These are phyloP conservation scores for Barnettozyma vustinii DNA, from an alignment of 805 yeast species.

Conservation along the genomic window DNA sequence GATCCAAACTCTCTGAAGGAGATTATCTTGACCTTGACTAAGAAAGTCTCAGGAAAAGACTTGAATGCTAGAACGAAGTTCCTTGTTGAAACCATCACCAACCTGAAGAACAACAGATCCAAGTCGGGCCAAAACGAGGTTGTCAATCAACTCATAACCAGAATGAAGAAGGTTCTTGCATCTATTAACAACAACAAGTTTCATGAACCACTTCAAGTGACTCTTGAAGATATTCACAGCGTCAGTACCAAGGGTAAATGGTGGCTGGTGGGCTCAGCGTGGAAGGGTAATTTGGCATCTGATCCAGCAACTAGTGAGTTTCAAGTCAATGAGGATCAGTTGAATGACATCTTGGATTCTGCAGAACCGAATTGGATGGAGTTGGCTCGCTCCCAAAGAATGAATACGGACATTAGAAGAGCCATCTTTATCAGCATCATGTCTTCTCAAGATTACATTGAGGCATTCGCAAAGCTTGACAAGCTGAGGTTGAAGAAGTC, in stretches of 20 bases:
- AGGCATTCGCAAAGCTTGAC: slow-evolving; percentile 77
- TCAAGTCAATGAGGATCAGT: slow-evolving; percentile 15
- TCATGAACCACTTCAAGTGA: slow-evolving; percentile 78
- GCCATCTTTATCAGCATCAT: slow-evolving; percentile 91
- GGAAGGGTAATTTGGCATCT: slow-evolving; percentile 61
- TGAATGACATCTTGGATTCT: slow-evolving; percentile 15
- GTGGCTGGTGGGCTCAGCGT: slow-evolving; percentile 99
- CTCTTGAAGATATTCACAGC: slow-evolving; percentile 73
- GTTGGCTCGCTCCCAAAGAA: slow-evolving; percentile 77
- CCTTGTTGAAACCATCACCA: slow-evolving; percentile 77
- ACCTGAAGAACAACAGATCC: slow-evolving; percentile 80
- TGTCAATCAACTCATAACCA: slow-evolving; percentile 44
- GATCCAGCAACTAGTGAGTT: slow-evolving; percentile 16
- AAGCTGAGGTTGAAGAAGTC: slow-evolving; percentile 70
- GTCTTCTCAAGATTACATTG: slow-evolving; percentile 91
- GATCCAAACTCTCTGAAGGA: slow-evolving; percentile 85
- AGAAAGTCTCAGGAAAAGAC: slow-evolving; percentile 29
- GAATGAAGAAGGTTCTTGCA: slow-evolving; percentile 63
- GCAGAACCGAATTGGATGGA: slow-evolving; percentile 78
- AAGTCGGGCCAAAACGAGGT: slow-evolving; percentile 43
- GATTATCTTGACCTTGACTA: slow-evolving; percentile 56
- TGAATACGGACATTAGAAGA: slow-evolving; percentile 93
- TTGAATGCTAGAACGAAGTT: slow-evolving; percentile 67
- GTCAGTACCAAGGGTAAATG: slow-evolving; percentile 86
- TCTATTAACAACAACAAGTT: slow-evolving; percentile 39